phyloP scores from a whole-genome alignment of 805 yeast species.

The Lipomyces yamadae region DNA sequence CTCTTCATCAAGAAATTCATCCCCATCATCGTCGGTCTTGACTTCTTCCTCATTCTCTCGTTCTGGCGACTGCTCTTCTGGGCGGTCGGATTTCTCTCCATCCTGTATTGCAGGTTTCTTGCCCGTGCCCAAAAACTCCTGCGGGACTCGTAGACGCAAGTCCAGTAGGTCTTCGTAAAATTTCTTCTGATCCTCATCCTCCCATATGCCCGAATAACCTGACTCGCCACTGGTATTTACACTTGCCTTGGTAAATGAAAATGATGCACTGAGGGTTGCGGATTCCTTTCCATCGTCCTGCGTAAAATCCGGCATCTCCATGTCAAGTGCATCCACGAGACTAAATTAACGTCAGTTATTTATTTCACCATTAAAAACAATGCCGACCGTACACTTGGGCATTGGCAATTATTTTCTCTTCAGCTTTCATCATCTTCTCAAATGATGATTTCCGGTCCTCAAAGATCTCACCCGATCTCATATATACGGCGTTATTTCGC shows the following conservation, averaged over 20 bases:
- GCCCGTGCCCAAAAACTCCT: slow-evolving; percentile 54
- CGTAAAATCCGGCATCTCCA: slow-evolving; percentile 49
- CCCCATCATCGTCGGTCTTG: slow-evolving; percentile 48
- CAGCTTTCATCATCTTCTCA: slow-evolving; percentile 43
- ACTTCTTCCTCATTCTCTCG: slow-evolving; percentile 19
- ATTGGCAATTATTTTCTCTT: slow-evolving; percentile 53
- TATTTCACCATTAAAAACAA: neutral
- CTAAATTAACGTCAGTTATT: slow-evolving; percentile 15
- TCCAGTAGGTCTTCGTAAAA: slow-evolving; percentile 75
- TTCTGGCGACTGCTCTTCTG: slow-evolving; percentile 13
- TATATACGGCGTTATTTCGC: slow-evolving; percentile 59
- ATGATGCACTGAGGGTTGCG: slow-evolving; percentile 33
- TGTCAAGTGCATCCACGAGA: slow-evolving; percentile 51
- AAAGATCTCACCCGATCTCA: slow-evolving; percentile 66
- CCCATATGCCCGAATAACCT: slow-evolving; percentile 57
- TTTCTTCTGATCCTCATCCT: slow-evolving; percentile 62
- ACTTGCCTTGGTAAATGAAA: slow-evolving; percentile 34
- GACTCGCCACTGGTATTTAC: slow-evolving; percentile 42
- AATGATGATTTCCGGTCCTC: slow-evolving; percentile 47
- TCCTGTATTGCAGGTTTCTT: slow-evolving; percentile 38
- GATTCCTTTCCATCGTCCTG: slow-evolving; percentile 42
- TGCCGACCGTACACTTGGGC: slow-evolving; percentile 43
- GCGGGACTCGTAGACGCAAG: slow-evolving; percentile 68
- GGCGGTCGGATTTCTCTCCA: slow-evolving; percentile 39
- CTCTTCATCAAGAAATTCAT: slow-evolving; percentile 51